Base-by-base conservation (phyloP, 352 stramenopile species). In the Phytophthora quininea region DNA sequence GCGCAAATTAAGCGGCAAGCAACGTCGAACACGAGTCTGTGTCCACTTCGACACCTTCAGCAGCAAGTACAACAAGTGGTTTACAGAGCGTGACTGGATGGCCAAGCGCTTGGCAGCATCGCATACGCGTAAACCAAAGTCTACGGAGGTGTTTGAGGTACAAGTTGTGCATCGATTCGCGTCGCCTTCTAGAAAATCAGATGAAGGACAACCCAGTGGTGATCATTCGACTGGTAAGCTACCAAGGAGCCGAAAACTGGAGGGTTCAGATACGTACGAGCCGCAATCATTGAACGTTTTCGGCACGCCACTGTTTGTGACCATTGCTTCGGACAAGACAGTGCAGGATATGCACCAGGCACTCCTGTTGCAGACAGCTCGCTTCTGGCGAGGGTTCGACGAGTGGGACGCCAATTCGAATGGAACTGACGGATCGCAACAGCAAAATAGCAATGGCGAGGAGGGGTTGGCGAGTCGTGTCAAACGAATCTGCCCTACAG, bases 41-140 rank as follows among this genome's bases (percentile, higher is more conserved):
- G 78, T 93, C 37, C 84, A 92, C 48, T 93, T 93, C 40, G 85
- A 93, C 54, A 78, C 77, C 6, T 87, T 88, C 50, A 89, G 77
- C 51, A 71, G 67, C 54, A 92, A 91, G 55, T 92, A 77, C 79
- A 81, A 91, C 50, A 89, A 86, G 43, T 93, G 84, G 86, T 93
- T 88, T 57, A 75, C 73, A 1, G 54, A 53, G 6, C 51, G 64
- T 12, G 86, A 93, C 45, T 93, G 86, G 86, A 64, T 66, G 11
- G 67, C 85, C 15, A 71, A 80, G 31, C 76, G 79, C n/a, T 53
- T 93, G 14, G 43, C 77, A 24, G 79, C 82, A 3, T 55, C 88
- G 19, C 59, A 85, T 31, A 76, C 74, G 19, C 66, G 62, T 11
- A 84, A 71, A 14, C 80, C 76, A 1, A 82, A 57, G 9, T 51